Evolutionary conservation across 805 yeast species (phyloP), one percentile per base, ranked within the genome.

Genomic region (Lipomyces lipofer): DNA sequence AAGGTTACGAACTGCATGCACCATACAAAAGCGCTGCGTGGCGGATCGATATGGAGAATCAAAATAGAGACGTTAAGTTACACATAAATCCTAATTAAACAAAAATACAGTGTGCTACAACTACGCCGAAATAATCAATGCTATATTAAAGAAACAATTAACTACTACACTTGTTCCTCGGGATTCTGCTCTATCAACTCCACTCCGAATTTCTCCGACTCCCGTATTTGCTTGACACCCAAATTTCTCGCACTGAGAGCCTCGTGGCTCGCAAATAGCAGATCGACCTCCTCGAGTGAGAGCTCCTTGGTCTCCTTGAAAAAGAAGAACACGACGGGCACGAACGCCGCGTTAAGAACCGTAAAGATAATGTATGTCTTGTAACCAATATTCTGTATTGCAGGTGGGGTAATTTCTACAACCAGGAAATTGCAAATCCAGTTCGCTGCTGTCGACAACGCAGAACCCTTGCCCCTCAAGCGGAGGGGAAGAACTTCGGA

Each of bases 291-390:
- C 17, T 52, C 56, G 24, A 52, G 52, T 24, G 83, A 78, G 48
- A 89, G 30, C 15, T 52, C 52, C 21, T 27, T 48, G 15, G 56
- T 52, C 32, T 52, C 56, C 13, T 25, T 25, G 30, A 40, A 51
- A 21, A 8, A 39, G 29, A 51, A 51, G 30, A 19, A 46, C 5
- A 51, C 44, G 15, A 46, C 13, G 2, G 51, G 51, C n/a, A 46
- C 32, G 29, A 40, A 46, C 6, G 17, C 8, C 22, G 69, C 69
- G 66, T 82, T 79, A 60, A 78, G 70, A 4, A 72, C 71, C 32
- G 85, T 81, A 67, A 81, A 85, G 62, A 85, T 78, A 15, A 81
- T 69, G 64, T 82, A 85, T 33, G 85, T 78, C 59, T 76, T 78
- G 70, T 81, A 78, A 43, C 73, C 73, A 65, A 81, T 72, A 63